phyloP scores from a whole-genome alignment of 2,329 filamentous ascomycete genomes.

The Aureobasidium sp. region DNA sequence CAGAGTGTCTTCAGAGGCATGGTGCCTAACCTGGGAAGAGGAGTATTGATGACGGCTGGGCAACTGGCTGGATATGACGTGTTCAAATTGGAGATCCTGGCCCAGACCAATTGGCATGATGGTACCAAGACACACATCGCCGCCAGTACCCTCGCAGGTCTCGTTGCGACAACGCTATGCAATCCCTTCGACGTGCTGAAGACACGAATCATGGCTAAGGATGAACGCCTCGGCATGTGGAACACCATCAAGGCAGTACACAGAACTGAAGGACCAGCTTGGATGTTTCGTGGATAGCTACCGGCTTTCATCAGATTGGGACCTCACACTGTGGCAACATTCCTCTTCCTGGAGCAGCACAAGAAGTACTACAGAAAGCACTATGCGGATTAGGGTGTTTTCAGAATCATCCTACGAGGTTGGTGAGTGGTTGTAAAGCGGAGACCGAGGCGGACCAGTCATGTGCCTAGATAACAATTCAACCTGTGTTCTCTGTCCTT shows the following conservation, averaged over 20 bases:
- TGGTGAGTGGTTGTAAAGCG: neutral
- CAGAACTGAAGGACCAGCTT: conserved; percentile 62
- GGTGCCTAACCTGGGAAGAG: conserved; percentile 72
- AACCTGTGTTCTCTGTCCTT: neutral
- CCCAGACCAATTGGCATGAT: conserved; percentile 58
- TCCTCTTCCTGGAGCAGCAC: conserved; percentile 80
- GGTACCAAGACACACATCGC: conserved; percentile 71
- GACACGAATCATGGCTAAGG: conserved; percentile 72
- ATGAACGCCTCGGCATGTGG: conserved; percentile 48
- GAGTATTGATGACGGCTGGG: conserved; percentile 79
- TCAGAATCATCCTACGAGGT: neutral
- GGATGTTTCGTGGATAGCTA: conserved; percentile 89
- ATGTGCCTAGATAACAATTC: neutral
- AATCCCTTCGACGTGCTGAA: conserved; percentile 86
- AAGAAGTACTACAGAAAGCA: conserved; percentile 62
- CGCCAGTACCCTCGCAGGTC: conserved; percentile 69
- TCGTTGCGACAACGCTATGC: conserved; percentile 78
- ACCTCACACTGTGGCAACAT: conserved; percentile 78
- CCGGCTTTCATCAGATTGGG: conserved; percentile 65
- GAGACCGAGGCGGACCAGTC: neutral
- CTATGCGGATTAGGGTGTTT: neutral
- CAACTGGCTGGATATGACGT: conserved; percentile 81
- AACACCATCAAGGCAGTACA: conserved; percentile 61
- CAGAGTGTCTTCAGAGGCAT: conserved; percentile 74
- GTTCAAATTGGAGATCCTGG: conserved; percentile 65